Conservation (phyloP, 1,284 basidiomycete species). For the Ceratobasidium sp. region DNA sequence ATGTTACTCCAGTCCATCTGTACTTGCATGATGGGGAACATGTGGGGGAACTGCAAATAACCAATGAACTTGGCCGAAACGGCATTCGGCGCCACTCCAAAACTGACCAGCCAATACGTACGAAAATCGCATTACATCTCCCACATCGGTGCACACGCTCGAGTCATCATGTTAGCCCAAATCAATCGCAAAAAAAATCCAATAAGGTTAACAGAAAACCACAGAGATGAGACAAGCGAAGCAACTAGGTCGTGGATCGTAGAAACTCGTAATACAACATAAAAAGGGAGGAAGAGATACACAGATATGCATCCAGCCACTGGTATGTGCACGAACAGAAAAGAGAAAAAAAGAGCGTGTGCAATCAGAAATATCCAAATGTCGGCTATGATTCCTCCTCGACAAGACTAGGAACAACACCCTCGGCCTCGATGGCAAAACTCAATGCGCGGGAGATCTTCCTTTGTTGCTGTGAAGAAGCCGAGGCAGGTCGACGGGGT, state of each 20-base stretch:
- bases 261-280: conserved; percentile 30
- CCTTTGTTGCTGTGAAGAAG: neutral
- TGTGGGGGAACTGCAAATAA: too few relatives aligned
- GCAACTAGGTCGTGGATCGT: conserved; percentile 10
- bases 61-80: too few relatives aligned
- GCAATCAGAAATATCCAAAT: neutral
- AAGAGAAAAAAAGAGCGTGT: neutral
- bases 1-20: too few relatives aligned
- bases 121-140: neutral
- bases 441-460: conserved; percentile 32
- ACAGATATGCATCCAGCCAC: conserved; percentile 3
- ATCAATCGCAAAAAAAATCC: conserved; percentile 1
- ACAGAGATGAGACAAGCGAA: neutral
- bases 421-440: conserved; percentile 23
- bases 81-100: too few relatives aligned
- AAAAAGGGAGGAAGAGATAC: conserved; percentile 14
- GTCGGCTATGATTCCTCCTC: conserved; percentile 11
- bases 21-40: too few relatives aligned
- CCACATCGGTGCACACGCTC: neutral
- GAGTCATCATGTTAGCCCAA: neutral
- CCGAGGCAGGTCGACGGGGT: conserved; percentile 3
- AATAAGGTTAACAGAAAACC: conserved; percentile 30
- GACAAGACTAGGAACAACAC: neutral
- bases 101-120: too few relatives aligned
- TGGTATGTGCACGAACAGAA: neutral